Percentiles rank a stretch among this genome's conserved stretches.
phyloP scores from a whole-genome alignment of 768 basidiomycete species.

The Leccinum incarnatum region DNA sequence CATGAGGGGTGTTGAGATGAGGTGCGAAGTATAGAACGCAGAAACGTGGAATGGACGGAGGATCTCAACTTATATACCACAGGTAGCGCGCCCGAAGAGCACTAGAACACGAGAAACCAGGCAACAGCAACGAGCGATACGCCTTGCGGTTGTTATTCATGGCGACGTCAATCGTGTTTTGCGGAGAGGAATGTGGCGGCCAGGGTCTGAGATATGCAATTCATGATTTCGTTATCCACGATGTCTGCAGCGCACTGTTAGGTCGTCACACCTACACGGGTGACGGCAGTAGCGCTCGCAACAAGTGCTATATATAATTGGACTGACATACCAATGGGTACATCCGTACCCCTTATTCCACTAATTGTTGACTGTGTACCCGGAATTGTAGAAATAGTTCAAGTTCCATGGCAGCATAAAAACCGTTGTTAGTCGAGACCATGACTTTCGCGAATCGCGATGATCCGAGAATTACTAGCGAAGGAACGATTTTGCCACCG shows the following conservation, averaged over 20 bases:
- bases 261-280: neutral
- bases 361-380: neutral
- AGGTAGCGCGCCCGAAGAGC: slow-evolving; percentile 7
- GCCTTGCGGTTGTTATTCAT: slow-evolving; percentile 2
- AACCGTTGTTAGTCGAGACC: neutral
- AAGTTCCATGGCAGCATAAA: neutral
- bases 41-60: neutral
- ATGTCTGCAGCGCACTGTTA: neutral
- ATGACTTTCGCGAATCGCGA: neutral
- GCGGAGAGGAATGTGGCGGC: slow-evolving; percentile 5
- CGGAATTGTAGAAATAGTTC: neutral
- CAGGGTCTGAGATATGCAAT: slow-evolving; percentile 4
- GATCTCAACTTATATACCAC: neutral
- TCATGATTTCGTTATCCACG: slow-evolving; percentile 6
- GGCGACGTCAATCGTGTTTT: neutral
- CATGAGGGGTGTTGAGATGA: neutral
- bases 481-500: neutral
- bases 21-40: neutral
- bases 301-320: neutral
- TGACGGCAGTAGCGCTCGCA: neutral
- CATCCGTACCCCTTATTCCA: neutral
- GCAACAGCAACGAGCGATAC: neutral
- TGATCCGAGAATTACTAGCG: too few species aligned
- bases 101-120: neutral
- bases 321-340: neutral